A percentile compares a stretch with the other conserved stretches of the same genome.
These are phyloP conservation scores for Vigna reflexopilosa DNA, from an alignment of 306 rosid species.

Conservation along the genomic window DNA sequence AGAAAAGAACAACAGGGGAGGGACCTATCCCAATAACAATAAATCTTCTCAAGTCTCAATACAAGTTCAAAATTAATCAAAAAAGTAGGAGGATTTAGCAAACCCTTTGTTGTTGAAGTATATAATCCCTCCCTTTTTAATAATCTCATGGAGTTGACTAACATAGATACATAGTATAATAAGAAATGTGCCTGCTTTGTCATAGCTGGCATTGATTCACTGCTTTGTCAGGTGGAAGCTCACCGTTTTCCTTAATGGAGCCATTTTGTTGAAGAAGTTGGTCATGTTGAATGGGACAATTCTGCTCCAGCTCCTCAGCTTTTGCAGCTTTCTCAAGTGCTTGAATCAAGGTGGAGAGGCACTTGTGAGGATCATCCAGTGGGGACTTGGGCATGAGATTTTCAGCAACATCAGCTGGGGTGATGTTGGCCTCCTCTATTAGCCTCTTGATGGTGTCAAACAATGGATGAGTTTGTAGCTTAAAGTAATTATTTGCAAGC, in stretches of 20 bases:
- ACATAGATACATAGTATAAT: conserved; percentile 36
- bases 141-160: neutral
- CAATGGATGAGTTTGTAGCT: conserved; percentile 59
- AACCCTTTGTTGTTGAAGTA: neutral
- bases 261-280: conserved; percentile 37
- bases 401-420: conserved; percentile 92
- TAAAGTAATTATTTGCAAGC: conserved; percentile 76
- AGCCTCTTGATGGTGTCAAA: conserved; percentile 61
- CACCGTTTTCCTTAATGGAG: conserved; percentile 48
- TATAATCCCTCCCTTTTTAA: neutral
- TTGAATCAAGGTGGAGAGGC: conserved; percentile 64
- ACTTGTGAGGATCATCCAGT: conserved; percentile 63
- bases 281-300: conserved; percentile 41
- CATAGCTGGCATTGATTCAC: conserved; percentile 31
- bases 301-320: conserved; percentile 50
- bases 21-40: conserved; percentile 30
- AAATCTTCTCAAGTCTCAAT: conserved; percentile 2
- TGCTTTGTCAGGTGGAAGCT: conserved; percentile 18
- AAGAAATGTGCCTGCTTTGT: conserved; percentile 38
- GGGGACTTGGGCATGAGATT: conserved; percentile 86
- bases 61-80: conserved; percentile 35
- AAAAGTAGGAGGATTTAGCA: conserved; percentile 33
- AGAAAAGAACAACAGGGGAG: neutral
- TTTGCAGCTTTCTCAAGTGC: conserved; percentile 59
- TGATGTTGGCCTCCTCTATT: conserved; percentile 58